phyloP scores from a whole-genome alignment of 2,329 filamentous ascomycete species.

The Coniosporium tulheliwenetii region DNA sequence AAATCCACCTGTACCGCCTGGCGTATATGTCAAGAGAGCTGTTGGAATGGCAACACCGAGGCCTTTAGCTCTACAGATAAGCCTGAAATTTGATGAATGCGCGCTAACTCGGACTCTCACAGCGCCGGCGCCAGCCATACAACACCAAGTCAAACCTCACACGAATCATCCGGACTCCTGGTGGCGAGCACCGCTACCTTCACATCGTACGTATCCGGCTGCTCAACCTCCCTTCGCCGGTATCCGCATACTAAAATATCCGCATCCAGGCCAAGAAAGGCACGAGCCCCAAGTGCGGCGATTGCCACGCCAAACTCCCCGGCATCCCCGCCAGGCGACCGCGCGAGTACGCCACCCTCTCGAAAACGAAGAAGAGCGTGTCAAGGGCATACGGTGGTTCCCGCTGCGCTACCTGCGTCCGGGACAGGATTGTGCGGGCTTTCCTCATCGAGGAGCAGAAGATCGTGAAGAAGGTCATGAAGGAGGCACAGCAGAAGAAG shows the following conservation, averaged over 20 bases:
- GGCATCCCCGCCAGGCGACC: constrained; percentile 94
- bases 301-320: constrained; percentile 94
- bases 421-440: constrained; percentile 91
- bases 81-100: no score
- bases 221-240: no score
- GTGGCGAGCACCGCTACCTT: constrained; percentile 86
- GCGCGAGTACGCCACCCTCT: constrained; percentile 93
- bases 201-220: constrained; percentile 82
- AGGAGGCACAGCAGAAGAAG: constrained; percentile 83
- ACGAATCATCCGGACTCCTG: constrained; percentile 89
- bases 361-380: constrained; percentile 98
- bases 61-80: no score
- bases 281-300: constrained; percentile 96
- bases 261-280: constrained; percentile 54
- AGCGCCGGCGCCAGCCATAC: constrained; percentile 36
- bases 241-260: no score
- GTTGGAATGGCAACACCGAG: no score
- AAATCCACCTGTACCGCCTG: no score
- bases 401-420: constrained; percentile 96
- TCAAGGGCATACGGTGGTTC: constrained; percentile 97
- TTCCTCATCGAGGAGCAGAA: constrained; percentile 99
- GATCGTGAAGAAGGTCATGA: constrained; percentile 99
- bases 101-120: no score
- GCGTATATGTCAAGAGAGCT: no score
- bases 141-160: constrained; percentile 98